Evolutionary conservation across 495 filamentous ascomycete species (phyloP).

Genomic region (Lichina pygmaea): DNA sequence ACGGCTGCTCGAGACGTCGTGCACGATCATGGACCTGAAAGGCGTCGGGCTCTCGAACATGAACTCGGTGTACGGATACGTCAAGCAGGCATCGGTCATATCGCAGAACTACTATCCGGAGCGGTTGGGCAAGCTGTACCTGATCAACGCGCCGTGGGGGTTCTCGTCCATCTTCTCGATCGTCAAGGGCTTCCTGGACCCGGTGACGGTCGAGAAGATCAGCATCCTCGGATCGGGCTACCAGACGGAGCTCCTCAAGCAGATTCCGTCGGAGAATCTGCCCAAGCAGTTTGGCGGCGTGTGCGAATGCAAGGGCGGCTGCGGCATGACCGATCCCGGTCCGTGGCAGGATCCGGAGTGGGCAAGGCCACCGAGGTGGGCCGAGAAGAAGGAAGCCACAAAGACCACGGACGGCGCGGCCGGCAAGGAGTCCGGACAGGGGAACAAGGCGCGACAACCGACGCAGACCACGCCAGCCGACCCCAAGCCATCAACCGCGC

Average conservation of each 20-base stretch:
- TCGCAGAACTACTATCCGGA: conserved; percentile 96
- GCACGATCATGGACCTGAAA: conserved; percentile 89
- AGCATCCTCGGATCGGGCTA: conserved; percentile 64
- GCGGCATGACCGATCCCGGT: conserved; percentile 63
- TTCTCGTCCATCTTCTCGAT: conserved; percentile 62
- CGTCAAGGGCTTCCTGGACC: conserved; percentile 80
- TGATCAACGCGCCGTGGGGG: conserved; percentile 95
- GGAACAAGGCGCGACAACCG: neutral
- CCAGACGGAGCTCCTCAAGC: conserved; percentile 52
- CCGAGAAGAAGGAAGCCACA: conserved; percentile 14
- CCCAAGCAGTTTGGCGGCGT: conserved; percentile 64
- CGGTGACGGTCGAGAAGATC: conserved; percentile 89
- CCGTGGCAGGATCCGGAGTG: conserved; percentile 74
- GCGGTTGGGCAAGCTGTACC: conserved; percentile 62
- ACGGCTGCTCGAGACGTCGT: conserved; percentile 82
- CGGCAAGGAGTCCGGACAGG: neutral
- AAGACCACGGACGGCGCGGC: neutral
- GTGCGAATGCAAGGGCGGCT: conserved; percentile 65
- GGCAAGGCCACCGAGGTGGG: conserved; percentile 45
- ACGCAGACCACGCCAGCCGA: neutral
- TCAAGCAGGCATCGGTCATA: conserved; percentile 8
- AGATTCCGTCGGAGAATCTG: conserved; percentile 78
- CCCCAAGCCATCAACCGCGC: too few species aligned
- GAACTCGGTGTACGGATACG: conserved; percentile 28
- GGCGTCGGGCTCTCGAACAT: conserved; percentile 66